Conservation (phyloP, 1,284 basidiomycete genomes). For the Apiotrichum laibachii region DNA sequence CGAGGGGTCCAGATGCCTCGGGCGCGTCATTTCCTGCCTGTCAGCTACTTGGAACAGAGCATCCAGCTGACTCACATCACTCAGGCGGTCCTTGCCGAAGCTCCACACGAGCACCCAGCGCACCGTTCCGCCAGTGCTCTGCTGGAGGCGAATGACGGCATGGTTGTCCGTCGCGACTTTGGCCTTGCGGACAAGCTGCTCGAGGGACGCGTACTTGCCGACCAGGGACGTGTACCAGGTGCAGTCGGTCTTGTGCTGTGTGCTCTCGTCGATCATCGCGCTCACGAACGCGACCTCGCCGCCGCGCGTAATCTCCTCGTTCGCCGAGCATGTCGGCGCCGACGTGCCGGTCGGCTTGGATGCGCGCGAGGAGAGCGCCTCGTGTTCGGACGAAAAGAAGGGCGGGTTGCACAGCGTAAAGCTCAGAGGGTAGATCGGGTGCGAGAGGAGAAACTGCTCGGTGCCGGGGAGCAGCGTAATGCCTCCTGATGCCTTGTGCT, state of each 20-base stretch:
- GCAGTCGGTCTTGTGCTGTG: conserved; percentile 55
- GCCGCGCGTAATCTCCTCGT: conserved; percentile 82
- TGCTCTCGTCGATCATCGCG: conserved; percentile 73
- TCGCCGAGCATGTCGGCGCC: conserved; percentile 74
- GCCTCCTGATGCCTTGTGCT: not conserved
- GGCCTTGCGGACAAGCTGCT: conserved; percentile 61
- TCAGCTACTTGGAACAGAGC: too few species aligned
- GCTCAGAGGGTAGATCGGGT: conserved; percentile 5
- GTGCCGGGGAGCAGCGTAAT: conserved; percentile 4
- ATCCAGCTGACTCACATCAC: conserved; percentile 64
- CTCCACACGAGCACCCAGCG: conserved; percentile 91
- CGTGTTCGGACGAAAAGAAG: conserved; percentile 73
- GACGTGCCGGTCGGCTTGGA: conserved; percentile 64
- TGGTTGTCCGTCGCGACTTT: conserved; percentile 73
- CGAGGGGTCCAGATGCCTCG: conserved; percentile 49
- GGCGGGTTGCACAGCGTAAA: conserved; percentile 96
- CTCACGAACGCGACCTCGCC: conserved; percentile 79
- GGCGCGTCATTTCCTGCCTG: conserved; percentile 25
- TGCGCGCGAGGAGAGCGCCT: conserved; percentile 62
- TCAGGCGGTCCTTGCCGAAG: conserved; percentile 61
- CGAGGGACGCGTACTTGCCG: conserved; percentile 75
- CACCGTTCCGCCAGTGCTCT: conserved; percentile 67
- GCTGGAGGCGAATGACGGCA: conserved; percentile 73
- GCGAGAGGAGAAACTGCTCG: not conserved
- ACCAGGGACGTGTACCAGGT: conserved; percentile 80